Base-by-base conservation (phyloP, 1,139 yeast species). In the Pichia terricola region DNA sequence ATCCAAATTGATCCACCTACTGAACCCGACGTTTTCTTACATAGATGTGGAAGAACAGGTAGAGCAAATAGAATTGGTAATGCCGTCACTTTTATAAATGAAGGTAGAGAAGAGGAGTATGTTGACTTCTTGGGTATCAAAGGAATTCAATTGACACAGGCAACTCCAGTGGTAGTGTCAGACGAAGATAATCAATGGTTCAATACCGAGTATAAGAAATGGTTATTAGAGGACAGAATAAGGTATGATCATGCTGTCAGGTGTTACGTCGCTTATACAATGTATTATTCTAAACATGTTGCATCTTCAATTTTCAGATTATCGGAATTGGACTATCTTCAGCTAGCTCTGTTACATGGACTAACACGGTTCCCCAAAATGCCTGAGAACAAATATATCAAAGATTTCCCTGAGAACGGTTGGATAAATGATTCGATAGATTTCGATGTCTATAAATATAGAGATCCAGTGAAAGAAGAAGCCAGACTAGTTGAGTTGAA, bases 11-110 rank as follows among this genome's bases (percentile, higher is more conserved):
- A 88, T 51, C 95, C 96, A 3, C 96, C 97, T 1, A 82, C 89
- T 0, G 95, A 86, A 53, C 86, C 95, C 0, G 91, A 82, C 55
- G 79, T 84, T 51, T 88, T 88, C 56, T 68, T 87, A 41, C 96
- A 88, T 61, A 72, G 97, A 56, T 81, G 91, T 64, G 97, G 97
- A 25, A 73, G 97, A 59, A 87, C 96, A 0, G 97, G 95, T 1
- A 69, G 97, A 53, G 96, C 96, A 0, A 88, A 88, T 47, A 79
- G 78, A 50, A 74, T 72, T 4, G 97, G 97, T 2, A 75, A 73
- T 47, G 95, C 95, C 0, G 69, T 88, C 5, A 77, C 84, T 1
- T 72, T 88, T 65, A 64, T 89, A 41, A 81, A 73, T 50, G 70
- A 71, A 46, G 84, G 88, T 3, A 72, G 86, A 48, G 98, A 94